Evolutionary conservation across 179 eudicot genomes (phyloP).

Genomic region (Carnegiea gigantea): DNA sequence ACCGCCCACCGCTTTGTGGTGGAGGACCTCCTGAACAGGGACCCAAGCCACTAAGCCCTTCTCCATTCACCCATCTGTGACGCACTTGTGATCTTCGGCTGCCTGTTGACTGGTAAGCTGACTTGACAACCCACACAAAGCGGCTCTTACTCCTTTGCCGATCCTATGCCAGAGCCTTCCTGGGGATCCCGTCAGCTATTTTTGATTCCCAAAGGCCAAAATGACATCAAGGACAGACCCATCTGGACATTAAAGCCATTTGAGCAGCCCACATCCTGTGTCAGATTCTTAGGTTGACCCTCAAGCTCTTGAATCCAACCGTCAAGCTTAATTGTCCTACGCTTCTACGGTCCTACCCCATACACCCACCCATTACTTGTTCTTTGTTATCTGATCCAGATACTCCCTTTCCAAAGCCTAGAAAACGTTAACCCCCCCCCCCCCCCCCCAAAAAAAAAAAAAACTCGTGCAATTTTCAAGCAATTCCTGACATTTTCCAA

Average conservation of each 20-base stretch:
- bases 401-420: constrained; percentile 14
- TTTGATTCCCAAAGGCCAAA: constrained; percentile 83
- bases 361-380: constrained; percentile 33
- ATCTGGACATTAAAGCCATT: constrained; percentile 54
- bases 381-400: constrained; percentile 28
- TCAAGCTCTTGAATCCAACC: constrained; percentile 9
- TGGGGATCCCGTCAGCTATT: constrained; percentile 43
- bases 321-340: not conserved
- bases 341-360: constrained; percentile 38
- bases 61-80: constrained; percentile 38
- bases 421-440: no score
- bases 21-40: constrained; percentile 53
- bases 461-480: constrained; percentile 30
- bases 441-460: constrained; percentile 42
- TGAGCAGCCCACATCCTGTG: constrained; percentile 17
- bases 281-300: constrained; percentile 20
- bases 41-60: constrained; percentile 58
- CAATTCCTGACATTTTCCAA: constrained; percentile 34
- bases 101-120: not conserved
- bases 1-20: constrained; percentile 56
- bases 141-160: constrained; percentile 46
- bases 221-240: constrained; percentile 62
- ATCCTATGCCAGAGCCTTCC: constrained; percentile 51
- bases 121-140: constrained; percentile 58
- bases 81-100: constrained; percentile 9